These are phyloP conservation scores for Trichothecium roseum DNA, from an alignment of 2,329 filamentous ascomycete genomes.

Conservation along the genomic window DNA sequence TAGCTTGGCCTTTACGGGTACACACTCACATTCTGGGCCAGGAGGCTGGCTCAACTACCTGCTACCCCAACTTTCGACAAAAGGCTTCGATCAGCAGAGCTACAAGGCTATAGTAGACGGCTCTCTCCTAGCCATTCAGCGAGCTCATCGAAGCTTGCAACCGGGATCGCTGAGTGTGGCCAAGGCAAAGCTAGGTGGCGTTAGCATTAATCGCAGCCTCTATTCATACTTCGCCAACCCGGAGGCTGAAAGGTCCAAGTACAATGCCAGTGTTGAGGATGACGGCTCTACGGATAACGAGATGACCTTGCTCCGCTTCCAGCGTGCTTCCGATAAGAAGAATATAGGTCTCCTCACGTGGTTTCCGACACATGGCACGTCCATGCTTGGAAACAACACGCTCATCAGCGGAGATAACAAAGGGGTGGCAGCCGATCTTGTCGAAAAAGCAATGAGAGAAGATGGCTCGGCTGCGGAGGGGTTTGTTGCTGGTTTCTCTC, in stretches of 20 bases:
- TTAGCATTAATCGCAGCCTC: slow-evolving; percentile 81
- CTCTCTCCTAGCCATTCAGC: slow-evolving; percentile 67
- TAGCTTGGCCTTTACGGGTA: slow-evolving; percentile 84
- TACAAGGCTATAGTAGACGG: slow-evolving; percentile 86
- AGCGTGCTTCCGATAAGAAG: slow-evolving; percentile 62
- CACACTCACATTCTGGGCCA: slow-evolving; percentile 85
- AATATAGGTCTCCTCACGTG: slow-evolving; percentile 76
- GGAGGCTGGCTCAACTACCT: slow-evolving; percentile 94
- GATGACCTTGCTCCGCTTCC: slow-evolving; percentile 71
- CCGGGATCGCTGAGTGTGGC: slow-evolving; percentile 61
- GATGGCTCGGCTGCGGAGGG: slow-evolving; percentile 45
- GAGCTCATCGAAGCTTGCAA: slow-evolving; percentile 52
- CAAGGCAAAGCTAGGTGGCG: slow-evolving; percentile 57
- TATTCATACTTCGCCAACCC: slow-evolving; percentile 86
- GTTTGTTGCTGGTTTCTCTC: slow-evolving; percentile 87
- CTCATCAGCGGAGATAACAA: slow-evolving; percentile 93
- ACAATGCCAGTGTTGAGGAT: slow-evolving; percentile 32
- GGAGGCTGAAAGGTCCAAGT: slow-evolving; percentile 59
- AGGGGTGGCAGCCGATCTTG: slow-evolving; percentile 76
- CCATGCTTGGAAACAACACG: slow-evolving; percentile 84
- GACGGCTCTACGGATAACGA: slow-evolving; percentile 40
- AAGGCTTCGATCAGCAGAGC: slow-evolving; percentile 78
- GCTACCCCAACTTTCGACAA: slow-evolving; percentile 78
- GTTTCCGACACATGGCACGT: slow-evolving; percentile 89
- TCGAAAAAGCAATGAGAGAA: slow-evolving; percentile 57